phyloP scores from a whole-genome alignment of 768 basidiomycete species.

The Serendipita sp. region DNA sequence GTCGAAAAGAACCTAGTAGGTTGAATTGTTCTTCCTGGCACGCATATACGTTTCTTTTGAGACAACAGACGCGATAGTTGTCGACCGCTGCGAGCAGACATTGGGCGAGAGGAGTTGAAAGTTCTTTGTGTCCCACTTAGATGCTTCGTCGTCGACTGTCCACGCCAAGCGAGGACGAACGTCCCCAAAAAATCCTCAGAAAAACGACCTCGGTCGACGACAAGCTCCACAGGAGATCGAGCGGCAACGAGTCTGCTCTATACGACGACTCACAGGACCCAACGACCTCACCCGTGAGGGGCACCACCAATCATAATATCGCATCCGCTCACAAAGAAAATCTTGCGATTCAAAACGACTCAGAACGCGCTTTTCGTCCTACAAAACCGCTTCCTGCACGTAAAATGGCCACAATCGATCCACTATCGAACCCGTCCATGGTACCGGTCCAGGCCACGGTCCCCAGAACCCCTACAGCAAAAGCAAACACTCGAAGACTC shows the following conservation, averaged over 20 bases:
- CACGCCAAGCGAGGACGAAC: constrained; percentile 8
- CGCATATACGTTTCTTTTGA: not conserved
- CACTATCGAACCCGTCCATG: constrained; percentile 49
- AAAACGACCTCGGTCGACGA: constrained; percentile 6
- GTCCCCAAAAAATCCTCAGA: constrained; percentile 5
- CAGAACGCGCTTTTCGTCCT: not conserved
- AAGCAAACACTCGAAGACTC: constrained; percentile 39
- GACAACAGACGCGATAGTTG: not conserved
- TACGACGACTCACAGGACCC: not conserved
- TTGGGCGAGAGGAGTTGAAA: not conserved
- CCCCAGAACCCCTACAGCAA: constrained; percentile 26
- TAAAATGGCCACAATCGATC: not conserved
- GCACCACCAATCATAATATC: not conserved
- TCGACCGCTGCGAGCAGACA: not conserved
- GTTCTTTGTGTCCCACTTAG: not conserved
- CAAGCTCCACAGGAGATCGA: constrained; percentile 7
- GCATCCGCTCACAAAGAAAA: not conserved
- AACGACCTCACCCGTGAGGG: not conserved
- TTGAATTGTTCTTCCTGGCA: not conserved
- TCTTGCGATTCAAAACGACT: not conserved
- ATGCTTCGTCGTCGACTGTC: constrained; percentile 11
- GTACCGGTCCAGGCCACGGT: constrained; percentile 71
- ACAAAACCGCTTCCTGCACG: not conserved
- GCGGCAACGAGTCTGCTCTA: constrained; percentile 3
- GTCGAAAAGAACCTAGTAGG: not conserved